These are phyloP conservation scores for Laetiporus sulphureus DNA, from an alignment of 1,284 basidiomycete species.

Conservation along the genomic window DNA sequence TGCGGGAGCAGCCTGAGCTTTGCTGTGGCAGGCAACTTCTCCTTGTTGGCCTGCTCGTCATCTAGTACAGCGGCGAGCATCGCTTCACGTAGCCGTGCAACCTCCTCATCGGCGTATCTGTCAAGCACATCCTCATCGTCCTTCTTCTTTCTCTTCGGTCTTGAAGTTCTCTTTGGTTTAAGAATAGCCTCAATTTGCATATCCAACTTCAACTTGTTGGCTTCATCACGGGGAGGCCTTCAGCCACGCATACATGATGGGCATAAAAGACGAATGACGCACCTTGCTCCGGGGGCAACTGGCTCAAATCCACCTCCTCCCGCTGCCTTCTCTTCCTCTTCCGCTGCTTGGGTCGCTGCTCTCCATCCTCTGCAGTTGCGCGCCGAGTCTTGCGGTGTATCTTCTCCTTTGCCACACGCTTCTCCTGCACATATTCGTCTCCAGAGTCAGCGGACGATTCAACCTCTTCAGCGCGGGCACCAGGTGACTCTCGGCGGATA, in stretches of 20 bases:
- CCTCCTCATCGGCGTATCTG: slow-evolving; percentile 87
- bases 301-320: slow-evolving; percentile 51
- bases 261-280: slow-evolving; percentile 14
- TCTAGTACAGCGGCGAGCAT: slow-evolving; percentile 88
- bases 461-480: slow-evolving; percentile 22
- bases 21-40: slow-evolving; percentile 79
- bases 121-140: slow-evolving; percentile 77
- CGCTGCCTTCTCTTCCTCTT: slow-evolving; percentile 37
- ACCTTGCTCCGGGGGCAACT: slow-evolving; percentile 71
- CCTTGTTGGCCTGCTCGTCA: slow-evolving; percentile 77
- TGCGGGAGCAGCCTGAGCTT: slow-evolving; percentile 85
- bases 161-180: slow-evolving; percentile 66
- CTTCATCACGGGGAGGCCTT: slow-evolving; percentile 26
- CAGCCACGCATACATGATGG: background rate
- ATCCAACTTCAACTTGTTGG: slow-evolving; percentile 56
- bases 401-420: slow-evolving; percentile 38
- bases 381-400: slow-evolving; percentile 32
- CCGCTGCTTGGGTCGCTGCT: slow-evolving; percentile 28
- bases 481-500: background rate
- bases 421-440: slow-evolving; percentile 62
- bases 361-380: slow-evolving; percentile 33
- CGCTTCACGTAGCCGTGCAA: slow-evolving; percentile 73
- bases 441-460: slow-evolving; percentile 56
- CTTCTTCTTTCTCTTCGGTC: slow-evolving; percentile 67
- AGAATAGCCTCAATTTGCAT: slow-evolving; percentile 80